These are phyloP conservation scores for Coprinopsis sp. DNA, from an alignment of 768 basidiomycete genomes.

Conservation along the genomic window DNA sequence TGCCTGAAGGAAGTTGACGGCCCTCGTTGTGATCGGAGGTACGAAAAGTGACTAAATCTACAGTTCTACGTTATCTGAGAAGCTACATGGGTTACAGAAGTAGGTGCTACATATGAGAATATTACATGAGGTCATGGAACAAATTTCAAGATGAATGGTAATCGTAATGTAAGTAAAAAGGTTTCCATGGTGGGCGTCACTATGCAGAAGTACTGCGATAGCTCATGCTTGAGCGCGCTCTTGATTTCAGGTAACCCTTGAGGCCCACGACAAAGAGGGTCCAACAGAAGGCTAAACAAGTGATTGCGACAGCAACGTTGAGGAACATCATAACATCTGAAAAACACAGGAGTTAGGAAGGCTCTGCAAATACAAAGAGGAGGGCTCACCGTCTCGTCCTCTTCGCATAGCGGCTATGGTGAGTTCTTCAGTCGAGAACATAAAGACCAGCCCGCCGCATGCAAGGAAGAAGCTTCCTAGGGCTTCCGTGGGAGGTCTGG, in stretches of 20 bases:
- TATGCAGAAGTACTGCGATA: slow-evolving; percentile 25
- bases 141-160: not conserved
- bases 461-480: slow-evolving; percentile 83
- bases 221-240: slow-evolving; percentile 25
- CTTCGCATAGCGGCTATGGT: slow-evolving; percentile 88
- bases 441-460: slow-evolving; percentile 85
- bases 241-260: slow-evolving; percentile 72
- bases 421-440: slow-evolving; percentile 86
- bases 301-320: slow-evolving; percentile 80
- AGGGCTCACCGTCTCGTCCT: slow-evolving; percentile 69
- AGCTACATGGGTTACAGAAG: no score
- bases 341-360: slow-evolving; percentile 7
- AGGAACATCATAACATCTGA: slow-evolving; percentile 88
- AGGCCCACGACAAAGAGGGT: slow-evolving; percentile 66
- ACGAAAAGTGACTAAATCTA: no score
- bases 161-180: slow-evolving; percentile 9
- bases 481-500: slow-evolving; percentile 90
- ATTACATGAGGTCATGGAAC: not conserved
- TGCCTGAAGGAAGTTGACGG: not conserved
- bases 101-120: no score
- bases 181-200: not conserved
- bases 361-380: not conserved
- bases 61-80: no score
- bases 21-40: no score
- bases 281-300: slow-evolving; percentile 87